Percentiles rank a stretch among this genome's conserved stretches.
These are phyloP conservation scores for Elaeagnus macrophylla DNA, from an alignment of 306 rosid genomes.

Conservation along the genomic window DNA sequence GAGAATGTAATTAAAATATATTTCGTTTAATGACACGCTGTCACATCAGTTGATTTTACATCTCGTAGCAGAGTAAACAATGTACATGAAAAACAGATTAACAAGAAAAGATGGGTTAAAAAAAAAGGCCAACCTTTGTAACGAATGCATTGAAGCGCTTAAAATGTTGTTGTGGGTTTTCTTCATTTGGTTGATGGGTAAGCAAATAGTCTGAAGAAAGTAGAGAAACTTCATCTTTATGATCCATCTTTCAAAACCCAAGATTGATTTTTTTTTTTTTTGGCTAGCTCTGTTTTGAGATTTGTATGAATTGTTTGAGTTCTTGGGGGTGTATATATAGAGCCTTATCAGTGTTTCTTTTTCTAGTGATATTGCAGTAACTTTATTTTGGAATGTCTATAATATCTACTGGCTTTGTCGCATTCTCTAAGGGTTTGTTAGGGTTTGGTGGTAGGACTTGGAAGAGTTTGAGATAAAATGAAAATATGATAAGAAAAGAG, in stretches of 20 bases:
- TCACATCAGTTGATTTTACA: no score
- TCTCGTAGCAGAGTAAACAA: no score
- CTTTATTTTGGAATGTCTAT: background rate
- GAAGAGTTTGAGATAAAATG: conserved; percentile 4
- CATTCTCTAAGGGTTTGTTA: conserved; percentile 11
- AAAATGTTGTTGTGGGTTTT: background rate
- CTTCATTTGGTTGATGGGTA: conserved; percentile 1
- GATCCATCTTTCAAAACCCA: conserved; percentile 6
- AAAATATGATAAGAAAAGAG: background rate
- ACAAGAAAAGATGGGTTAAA: background rate
- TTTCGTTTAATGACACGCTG: no score
- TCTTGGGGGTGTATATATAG: no score
- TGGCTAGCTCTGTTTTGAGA: no score
- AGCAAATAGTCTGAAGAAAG: conserved; percentile 13
- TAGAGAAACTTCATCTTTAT: background rate
- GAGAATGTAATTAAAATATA: no score
- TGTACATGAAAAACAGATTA: no score
- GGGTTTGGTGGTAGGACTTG: conserved; percentile 7
- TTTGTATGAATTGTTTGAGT: no score
- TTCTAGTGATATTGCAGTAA: no score
- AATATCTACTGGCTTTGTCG: background rate
- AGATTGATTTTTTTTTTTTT: no score
- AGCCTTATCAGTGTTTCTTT: no score
- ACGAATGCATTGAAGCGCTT: background rate
- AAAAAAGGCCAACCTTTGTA: conserved; percentile 8